A percentile compares a stretch with the other conserved stretches of the same genome.
These are phyloP conservation scores for Limonium bicolor DNA, from an alignment of 148 eudicot genomes.

Conservation along the genomic window DNA sequence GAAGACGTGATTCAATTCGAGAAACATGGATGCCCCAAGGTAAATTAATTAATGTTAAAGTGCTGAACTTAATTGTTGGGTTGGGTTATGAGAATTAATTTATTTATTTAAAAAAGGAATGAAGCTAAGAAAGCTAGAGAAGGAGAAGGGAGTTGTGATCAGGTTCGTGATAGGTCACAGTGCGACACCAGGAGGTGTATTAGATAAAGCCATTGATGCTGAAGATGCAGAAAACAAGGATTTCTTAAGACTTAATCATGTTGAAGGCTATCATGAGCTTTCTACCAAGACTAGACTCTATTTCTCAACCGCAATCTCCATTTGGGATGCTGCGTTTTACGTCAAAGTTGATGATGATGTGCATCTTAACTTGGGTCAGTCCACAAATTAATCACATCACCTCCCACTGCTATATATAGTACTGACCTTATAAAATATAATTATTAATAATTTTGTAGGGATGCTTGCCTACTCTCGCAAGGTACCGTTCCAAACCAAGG, in stretches of 20 bases:
- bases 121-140: constrained; percentile 44
- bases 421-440: background rate
- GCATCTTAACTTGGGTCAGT: constrained; percentile 83
- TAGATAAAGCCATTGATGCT: constrained; percentile 46
- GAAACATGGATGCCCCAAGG: constrained; percentile 93
- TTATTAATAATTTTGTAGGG: constrained; percentile 19
- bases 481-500: constrained; percentile 50
- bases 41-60: constrained; percentile 1
- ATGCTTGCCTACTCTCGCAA: constrained; percentile 40
- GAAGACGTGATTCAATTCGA: constrained; percentile 51
- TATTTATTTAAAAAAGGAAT: constrained; percentile 36
- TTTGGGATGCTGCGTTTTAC: constrained; percentile 86
- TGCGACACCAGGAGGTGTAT: constrained; percentile 47
- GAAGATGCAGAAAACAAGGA: constrained; percentile 53
- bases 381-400: background rate
- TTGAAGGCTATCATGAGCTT: constrained; percentile 86
- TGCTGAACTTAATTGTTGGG: background rate
- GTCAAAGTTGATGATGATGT: constrained; percentile 90
- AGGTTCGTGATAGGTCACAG: constrained; percentile 73
- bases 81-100: background rate
- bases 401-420: background rate
- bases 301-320: constrained; percentile 48
- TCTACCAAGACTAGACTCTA: constrained; percentile 73
- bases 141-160: constrained; percentile 63
- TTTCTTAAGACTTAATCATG: constrained; percentile 54